Conservation (phyloP, 495 filamentous ascomycete species). For the Penicillium silybi region DNA sequence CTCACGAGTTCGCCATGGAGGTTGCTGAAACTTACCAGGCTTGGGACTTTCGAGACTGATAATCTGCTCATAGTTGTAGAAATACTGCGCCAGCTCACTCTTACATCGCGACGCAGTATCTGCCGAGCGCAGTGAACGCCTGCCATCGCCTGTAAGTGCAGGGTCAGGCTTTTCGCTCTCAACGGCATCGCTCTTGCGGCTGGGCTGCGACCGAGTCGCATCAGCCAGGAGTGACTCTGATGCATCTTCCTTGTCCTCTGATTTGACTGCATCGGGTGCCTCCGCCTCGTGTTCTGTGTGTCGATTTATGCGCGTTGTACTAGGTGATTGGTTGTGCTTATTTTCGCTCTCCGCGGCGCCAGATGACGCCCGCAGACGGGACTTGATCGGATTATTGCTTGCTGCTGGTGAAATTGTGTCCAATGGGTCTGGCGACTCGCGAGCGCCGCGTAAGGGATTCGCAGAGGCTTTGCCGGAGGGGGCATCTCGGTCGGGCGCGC, state of each 20-base stretch:
- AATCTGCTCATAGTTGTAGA: constrained; percentile 86
- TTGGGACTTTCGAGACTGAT: constrained; percentile 77
- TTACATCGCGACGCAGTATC: constrained; percentile 61
- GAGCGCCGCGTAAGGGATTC: constrained; percentile 8
- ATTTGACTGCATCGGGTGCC: constrained; percentile 3
- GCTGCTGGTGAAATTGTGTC: constrained; percentile 35
- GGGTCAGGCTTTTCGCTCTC: constrained; percentile 6
- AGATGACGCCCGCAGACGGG: constrained; percentile 7
- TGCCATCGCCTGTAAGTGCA: constrained; percentile 18
- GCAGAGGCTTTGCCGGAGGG: constrained; percentile 5
- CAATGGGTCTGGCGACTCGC: constrained; percentile 38
- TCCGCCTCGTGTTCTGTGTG: constrained; percentile 6
- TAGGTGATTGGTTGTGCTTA: constrained; percentile 6
- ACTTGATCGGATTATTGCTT: constrained; percentile 3
- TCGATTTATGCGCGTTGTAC: constrained; percentile 13
- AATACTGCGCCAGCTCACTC: constrained; percentile 84
- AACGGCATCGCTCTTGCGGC: constrained; percentile 3
- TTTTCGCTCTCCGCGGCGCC: constrained; percentile 4
- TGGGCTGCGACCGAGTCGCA: constrained; percentile 4
- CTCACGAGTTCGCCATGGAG: constrained; percentile 1
- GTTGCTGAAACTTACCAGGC: constrained; percentile 53
- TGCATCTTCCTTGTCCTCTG: not conserved
- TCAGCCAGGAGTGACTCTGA: not conserved
- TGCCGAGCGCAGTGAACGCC: constrained; percentile 48
- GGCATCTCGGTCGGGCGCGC: constrained; percentile 10